Evolutionary conservation across 306 rosid genomes (phyloP).

Genomic region (Lathyrus tuberosus): DNA sequence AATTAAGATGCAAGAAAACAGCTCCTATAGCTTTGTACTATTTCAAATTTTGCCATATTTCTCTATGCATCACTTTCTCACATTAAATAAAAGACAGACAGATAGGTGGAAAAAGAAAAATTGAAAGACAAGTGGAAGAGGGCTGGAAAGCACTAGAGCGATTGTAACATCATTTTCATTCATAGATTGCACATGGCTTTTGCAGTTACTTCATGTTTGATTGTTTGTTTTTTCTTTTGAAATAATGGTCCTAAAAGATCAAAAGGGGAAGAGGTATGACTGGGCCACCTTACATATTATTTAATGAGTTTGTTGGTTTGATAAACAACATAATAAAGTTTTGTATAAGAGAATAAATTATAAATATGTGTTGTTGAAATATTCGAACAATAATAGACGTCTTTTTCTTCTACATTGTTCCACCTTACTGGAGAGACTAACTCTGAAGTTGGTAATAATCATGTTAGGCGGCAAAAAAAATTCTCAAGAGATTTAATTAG

Average conservation of each 20-base stretch:
- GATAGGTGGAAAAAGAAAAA: conserved; percentile 27
- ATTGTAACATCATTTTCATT: conserved; percentile 13
- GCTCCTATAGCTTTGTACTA: conserved; percentile 26
- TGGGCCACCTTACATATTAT: conserved; percentile 34
- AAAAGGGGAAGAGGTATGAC: conserved; percentile 11
- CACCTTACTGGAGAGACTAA: too few species aligned
- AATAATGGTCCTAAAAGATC: conserved; percentile 33
- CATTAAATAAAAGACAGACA: conserved; percentile 33
- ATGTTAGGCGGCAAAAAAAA: too few species aligned
- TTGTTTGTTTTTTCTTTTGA: conserved; percentile 1
- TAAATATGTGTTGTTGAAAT: too few species aligned
- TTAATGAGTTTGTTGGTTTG: conserved; percentile 37
- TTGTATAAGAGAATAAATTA: background rate
- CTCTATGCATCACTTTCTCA: conserved; percentile 26
- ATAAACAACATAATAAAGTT: conserved; percentile 29
- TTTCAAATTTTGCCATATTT: conserved; percentile 11
- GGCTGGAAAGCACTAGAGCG: conserved; percentile 35
- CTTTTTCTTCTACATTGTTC: too few species aligned
- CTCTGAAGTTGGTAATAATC: too few species aligned
- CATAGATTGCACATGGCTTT: conserved; percentile 40
- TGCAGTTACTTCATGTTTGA: conserved; percentile 5
- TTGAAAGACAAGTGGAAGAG: conserved; percentile 28
- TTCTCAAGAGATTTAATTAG: too few species aligned
- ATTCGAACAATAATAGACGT: too few species aligned
- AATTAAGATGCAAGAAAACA: conserved; percentile 28